phyloP scores from a whole-genome alignment of 176 grass and related monocot species.

The Thalia dealbata region DNA sequence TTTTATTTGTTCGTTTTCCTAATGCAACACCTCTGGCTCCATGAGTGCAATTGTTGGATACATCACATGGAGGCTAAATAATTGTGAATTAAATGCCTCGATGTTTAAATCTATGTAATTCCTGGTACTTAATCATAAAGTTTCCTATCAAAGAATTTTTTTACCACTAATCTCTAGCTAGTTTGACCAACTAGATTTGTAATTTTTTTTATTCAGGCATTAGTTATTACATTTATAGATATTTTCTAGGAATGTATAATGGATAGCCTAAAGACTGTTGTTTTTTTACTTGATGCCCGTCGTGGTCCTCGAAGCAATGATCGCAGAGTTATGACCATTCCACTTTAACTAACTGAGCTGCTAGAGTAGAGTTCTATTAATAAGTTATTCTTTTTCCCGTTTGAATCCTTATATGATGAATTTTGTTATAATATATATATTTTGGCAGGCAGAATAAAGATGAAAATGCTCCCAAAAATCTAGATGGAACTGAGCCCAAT shows the following conservation, averaged over 20 bases:
- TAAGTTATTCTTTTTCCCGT: neutral
- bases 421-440: constrained; percentile 15
- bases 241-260: no score
- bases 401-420: constrained; percentile 9
- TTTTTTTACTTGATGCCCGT: no score
- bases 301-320: no score
- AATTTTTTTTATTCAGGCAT: no score
- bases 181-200: neutral
- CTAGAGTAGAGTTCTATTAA: no score
- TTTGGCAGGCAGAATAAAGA: constrained; percentile 57
- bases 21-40: neutral
- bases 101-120: neutral
- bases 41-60: neutral
- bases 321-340: no score
- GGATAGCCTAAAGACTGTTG: no score
- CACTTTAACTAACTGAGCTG: no score
- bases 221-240: no score
- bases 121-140: no score
- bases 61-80: neutral
- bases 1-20: no score
- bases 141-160: neutral
- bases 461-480: constrained; percentile 47
- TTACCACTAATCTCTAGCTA: neutral
- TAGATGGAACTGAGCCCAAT: constrained; percentile 36
- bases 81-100: neutral